Base-by-base conservation (phyloP, 2,329 filamentous ascomycete genomes). In the Alternaria brassicicola region DNA sequence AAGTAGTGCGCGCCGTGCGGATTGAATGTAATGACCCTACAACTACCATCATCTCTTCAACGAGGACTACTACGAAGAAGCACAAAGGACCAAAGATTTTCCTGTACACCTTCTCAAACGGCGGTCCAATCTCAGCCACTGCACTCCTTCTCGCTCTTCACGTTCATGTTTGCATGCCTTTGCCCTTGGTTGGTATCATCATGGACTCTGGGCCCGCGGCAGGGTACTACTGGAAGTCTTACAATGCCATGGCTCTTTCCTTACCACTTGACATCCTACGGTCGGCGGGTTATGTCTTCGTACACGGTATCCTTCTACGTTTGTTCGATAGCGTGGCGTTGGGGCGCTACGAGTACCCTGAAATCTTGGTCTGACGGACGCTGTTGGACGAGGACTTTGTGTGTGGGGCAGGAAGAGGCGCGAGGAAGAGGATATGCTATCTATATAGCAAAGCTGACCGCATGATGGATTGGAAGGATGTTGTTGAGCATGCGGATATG, bases 361-460 rank as follows among this genome's bases (percentile, higher is more conserved):
- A 62, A 13, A 21, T 15, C 3, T 21, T 55, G 19, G 38, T 38
- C 19, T 47, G 55, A 4, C 33, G 53, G 19, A 45, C 48, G 6
- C 17, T 64, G 8, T 31, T 65, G 17, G 51, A 61, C 21, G 21
- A 60, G 15, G 19, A 36, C 2, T 48, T 58, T 4, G 30, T 69
- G 6, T 17, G 19, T 23, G 43, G 28, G 13, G 7, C 1, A 8
- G 43, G 7, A 10, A 2, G 1, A 10, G 43, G 19, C 7, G 43
- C 41, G 17, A 35, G 42, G 8, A 43, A 7, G 4, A 55, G 86
- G 84, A 65, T 64, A 85, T n/a, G 87, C 85, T 87, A 85, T 63
- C 61, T 86, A 5, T 87, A 85, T 64, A 84, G 82, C 57, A 83
- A 82, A 59, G 79, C 79, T 36, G 85, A 87, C 59, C 78, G 81